Evolutionary conservation across 345 rosid species (phyloP).

Genomic region (Aegle marmelos): DNA sequence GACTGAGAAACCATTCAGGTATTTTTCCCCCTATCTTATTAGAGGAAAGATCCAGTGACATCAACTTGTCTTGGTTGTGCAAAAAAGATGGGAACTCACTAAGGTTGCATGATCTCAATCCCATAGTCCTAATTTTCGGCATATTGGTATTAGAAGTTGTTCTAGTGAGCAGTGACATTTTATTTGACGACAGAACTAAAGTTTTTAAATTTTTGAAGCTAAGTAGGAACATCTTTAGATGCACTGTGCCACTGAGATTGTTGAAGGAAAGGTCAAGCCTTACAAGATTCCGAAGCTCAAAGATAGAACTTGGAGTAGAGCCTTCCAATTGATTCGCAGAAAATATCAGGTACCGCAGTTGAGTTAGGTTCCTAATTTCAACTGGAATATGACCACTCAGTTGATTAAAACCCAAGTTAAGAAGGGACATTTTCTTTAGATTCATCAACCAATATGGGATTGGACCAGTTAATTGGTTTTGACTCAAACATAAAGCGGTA

Average conservation of each 20-base stretch:
- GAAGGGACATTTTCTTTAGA: not conserved
- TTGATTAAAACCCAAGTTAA: not conserved
- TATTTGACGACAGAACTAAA: conserved; percentile 10
- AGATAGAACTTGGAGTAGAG: not conserved
- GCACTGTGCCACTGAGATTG: conserved; percentile 11
- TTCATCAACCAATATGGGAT: conserved; percentile 16
- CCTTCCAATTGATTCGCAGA: not conserved
- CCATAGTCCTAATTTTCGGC: not conserved
- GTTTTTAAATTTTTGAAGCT: not conserved
- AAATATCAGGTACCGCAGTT: not conserved
- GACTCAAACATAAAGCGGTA: not conserved
- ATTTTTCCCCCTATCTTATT: not conserved
- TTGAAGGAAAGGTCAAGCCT: not conserved
- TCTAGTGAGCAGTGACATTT: not conserved
- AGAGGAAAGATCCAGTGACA: not conserved
- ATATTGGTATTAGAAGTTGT: not conserved
- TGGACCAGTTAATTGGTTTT: conserved; percentile 16
- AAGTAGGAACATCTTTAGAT: not conserved
- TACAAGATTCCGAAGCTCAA: not conserved
- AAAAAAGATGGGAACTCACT: not conserved
- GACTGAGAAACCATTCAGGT: not conserved
- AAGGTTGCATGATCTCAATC: not conserved
- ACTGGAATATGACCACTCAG: not conserved
- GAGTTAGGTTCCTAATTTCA: not conserved
- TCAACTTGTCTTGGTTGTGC: not conserved